phyloP scores from a whole-genome alignment of 2,329 filamentous ascomycete genomes.

The Pyrenophora graminea region DNA sequence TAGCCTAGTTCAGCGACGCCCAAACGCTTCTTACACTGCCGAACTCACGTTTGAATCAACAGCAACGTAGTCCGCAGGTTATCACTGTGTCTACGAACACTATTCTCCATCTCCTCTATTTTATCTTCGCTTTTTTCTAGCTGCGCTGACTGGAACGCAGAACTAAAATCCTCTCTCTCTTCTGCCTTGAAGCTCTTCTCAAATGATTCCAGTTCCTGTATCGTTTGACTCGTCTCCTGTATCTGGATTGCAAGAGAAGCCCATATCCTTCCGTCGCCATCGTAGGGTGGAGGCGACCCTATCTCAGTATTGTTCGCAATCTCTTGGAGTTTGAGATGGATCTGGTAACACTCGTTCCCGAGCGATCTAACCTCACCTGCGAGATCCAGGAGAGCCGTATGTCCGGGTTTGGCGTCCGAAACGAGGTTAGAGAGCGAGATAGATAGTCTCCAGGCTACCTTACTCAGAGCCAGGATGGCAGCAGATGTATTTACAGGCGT shows the following conservation, averaged over 20 bases:
- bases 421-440: slow-evolving; percentile 21
- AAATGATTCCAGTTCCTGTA: slow-evolving; percentile 20
- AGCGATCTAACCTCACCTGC: slow-evolving; percentile 23
- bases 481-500: slow-evolving; percentile 13
- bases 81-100: slow-evolving; percentile 20
- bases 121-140: slow-evolving; percentile 5
- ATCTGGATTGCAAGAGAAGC: slow-evolving; percentile 17
- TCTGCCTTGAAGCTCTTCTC: slow-evolving; percentile 8
- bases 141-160: not conserved
- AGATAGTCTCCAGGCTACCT: slow-evolving; percentile 23
- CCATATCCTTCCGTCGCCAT: slow-evolving; percentile 19
- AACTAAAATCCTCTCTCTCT: not conserved
- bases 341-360: slow-evolving; percentile 25
- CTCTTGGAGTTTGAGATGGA: slow-evolving; percentile 23
- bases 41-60: slow-evolving; percentile 7
- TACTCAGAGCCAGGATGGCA: slow-evolving; percentile 19
- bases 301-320: slow-evolving; percentile 6
- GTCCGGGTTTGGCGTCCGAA: slow-evolving; percentile 9
- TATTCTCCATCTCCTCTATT: not conserved
- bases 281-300: slow-evolving; percentile 4
- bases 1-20: not conserved
- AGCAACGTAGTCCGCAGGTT: slow-evolving; percentile 18
- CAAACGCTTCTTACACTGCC: too few species aligned
- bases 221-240: slow-evolving; percentile 16
- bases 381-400: slow-evolving; percentile 14